Evolutionary conservation across 148 eudicot species (phyloP).

Genomic region (Dianthus caryophyllus): DNA sequence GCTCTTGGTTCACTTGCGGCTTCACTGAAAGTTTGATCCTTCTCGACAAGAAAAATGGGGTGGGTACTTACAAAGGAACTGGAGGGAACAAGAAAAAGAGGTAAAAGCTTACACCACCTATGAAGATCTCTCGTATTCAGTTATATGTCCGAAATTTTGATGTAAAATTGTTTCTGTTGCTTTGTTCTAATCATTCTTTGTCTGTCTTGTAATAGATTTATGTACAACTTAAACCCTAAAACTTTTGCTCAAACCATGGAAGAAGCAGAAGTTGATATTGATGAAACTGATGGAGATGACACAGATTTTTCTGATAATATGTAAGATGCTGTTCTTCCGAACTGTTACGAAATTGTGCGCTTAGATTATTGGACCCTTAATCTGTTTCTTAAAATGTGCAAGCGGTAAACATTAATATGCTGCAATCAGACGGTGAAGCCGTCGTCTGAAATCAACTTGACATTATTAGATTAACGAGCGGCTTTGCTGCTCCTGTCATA

Average conservation of each 20-base stretch:
- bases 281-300: neutral
- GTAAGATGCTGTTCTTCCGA: conserved; percentile 10
- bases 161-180: too few relatives aligned
- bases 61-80: conserved; percentile 5
- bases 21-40: conserved; percentile 18
- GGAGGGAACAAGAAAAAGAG: conserved; percentile 6
- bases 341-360: neutral
- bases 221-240: neutral
- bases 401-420: neutral
- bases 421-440: neutral
- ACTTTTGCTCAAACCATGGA: neutral
- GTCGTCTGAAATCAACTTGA: neutral
- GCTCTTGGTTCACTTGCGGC: conserved; percentile 12
- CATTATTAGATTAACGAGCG: too few relatives aligned
- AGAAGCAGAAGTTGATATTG: conserved; percentile 7
- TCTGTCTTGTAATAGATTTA: too few relatives aligned
- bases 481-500: neutral
- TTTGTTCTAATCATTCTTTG: too few relatives aligned
- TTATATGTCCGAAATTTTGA: too few relatives aligned
- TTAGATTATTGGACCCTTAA: neutral
- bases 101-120: neutral
- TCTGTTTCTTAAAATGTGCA: neutral
- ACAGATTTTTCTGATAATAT: neutral
- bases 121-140: too few relatives aligned
- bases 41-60: conserved; percentile 17